A percentile compares a stretch with the other conserved stretches of the same genome.
Conservation (phyloP, 768 basidiomycete species). For the Kondoa malvinella region DNA sequence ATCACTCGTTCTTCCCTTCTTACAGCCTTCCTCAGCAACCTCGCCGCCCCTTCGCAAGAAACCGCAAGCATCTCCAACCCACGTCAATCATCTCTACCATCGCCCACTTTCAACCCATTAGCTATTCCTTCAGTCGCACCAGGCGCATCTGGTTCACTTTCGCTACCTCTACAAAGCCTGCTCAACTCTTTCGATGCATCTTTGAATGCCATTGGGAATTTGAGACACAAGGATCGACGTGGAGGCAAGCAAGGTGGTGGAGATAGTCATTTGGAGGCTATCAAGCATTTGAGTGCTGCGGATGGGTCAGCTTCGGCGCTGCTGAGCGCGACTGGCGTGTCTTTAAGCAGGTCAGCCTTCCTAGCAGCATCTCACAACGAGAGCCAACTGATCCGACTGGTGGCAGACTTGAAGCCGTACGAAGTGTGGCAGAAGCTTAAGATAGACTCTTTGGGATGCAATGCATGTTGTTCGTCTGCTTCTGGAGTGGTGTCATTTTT, state of each 20-base stretch:
- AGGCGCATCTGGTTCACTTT: not conserved
- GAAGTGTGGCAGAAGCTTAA: not conserved
- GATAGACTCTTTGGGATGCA: too few relatives aligned
- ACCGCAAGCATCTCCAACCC: not conserved
- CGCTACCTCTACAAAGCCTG: constrained; percentile 1
- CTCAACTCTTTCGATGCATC: constrained; percentile 1
- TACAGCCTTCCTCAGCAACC: constrained; percentile 26
- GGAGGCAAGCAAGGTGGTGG: not conserved
- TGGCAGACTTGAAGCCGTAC: not conserved
- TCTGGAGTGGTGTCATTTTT: too few relatives aligned
- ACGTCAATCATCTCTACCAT: not conserved
- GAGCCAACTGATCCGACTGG: not conserved
- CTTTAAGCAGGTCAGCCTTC: not conserved
- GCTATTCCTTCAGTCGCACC: not conserved
- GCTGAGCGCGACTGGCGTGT: not conserved
- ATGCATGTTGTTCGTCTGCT: too few relatives aligned
- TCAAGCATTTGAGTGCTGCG: constrained; percentile 6
- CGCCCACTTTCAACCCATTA: not conserved
- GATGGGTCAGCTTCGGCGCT: not conserved
- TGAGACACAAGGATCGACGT: not conserved
- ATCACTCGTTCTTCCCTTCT: constrained; percentile 26
- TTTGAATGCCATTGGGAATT: not conserved
- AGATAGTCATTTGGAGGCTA: not conserved
- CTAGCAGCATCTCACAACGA: not conserved
- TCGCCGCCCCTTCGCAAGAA: not conserved